Base-by-base conservation (phyloP, 1,139 yeast species). In the Pichia terricola region DNA sequence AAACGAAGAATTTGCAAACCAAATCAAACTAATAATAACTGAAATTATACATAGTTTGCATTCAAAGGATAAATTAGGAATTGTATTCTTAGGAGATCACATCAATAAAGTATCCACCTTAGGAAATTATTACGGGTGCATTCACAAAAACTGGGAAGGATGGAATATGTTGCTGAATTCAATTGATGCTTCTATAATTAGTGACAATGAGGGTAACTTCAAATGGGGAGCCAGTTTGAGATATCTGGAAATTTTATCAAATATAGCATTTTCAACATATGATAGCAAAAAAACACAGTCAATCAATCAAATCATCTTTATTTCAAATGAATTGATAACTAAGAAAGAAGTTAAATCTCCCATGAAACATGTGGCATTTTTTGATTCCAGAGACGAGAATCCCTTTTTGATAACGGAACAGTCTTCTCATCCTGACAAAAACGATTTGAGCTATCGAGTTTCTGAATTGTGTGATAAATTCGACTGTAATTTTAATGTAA, bases 41-140 rank as follows among this genome's bases (percentile, higher is more conserved):
- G 53, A 47, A 2, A 54, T 67, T 7, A 50, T 72, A 37, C 43
- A 53, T 1, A 50, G 54, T 0, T 54, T 79, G 40, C 60, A 70
- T 35, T 58, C 64, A 0, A 54, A 58, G n/a, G 86, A 79, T 56
- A 67, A 65, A 40, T 55, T 80, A 9, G 84, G 83, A 0, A 51
- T 80, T 28, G 72, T 80, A 0, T 65, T 77, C 36, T 59, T 75
- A 25, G 83, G 83, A 1, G 64, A 69, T 43, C 70, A 73, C 52
- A 47, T 51, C 1, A 63, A 68, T 25, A 61, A 67, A 5, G 56
- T 62, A 28, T 26, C 42, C 16, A 27, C n/a, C 3, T 57, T 62
- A 35, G 80, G 81, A 0, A 68, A 76, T 9, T 79, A 73, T 54
- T 65, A 76, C 44, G 84, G 85, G 0, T 73, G 78, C 54, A 67